Evolutionary conservation across 495 filamentous ascomycete species (phyloP).

Genomic region (Aspergillus panamensis): DNA sequence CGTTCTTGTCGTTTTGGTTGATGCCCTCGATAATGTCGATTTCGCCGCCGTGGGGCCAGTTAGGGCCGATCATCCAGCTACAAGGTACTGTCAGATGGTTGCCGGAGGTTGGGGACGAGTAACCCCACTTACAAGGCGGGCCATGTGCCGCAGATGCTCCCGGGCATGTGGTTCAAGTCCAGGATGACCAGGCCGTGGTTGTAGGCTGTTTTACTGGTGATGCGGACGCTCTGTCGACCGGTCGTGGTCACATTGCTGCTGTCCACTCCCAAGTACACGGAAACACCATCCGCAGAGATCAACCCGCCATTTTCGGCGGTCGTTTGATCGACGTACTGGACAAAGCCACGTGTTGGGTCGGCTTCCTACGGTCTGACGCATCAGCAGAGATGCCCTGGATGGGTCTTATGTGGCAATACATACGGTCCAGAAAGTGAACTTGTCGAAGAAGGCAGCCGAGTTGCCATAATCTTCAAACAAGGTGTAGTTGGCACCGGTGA

Average conservation of each 20-base stretch:
- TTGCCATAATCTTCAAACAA: conserved; percentile 45
- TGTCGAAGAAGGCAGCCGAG: conserved; percentile 48
- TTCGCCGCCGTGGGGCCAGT: conserved; percentile 67
- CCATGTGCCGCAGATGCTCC: conserved; percentile 55
- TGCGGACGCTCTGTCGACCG: conserved; percentile 56
- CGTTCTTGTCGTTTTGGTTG: conserved; percentile 52
- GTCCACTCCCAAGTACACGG: conserved; percentile 44
- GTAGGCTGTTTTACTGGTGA: conserved; percentile 53
- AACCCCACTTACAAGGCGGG: conserved; percentile 53
- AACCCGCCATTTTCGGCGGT: conserved; percentile 53
- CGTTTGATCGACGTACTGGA: conserved; percentile 54
- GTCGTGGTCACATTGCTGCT: conserved; percentile 32
- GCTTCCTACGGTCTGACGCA: not conserved
- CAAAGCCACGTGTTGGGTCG: conserved; percentile 69
- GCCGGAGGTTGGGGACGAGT: conserved; percentile 19
- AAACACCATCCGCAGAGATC: conserved; percentile 46
- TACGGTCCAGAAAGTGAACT: conserved; percentile 47
- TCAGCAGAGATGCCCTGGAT: not conserved
- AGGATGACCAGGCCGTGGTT: conserved; percentile 56
- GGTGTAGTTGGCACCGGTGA: conserved; percentile 42
- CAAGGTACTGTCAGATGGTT: not conserved
- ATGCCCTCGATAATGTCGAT: conserved; percentile 74
- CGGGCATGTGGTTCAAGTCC: conserved; percentile 58
- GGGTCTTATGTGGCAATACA: not conserved
- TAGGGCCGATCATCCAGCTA: conserved; percentile 51